Evolutionary conservation across 306 rosid genomes (phyloP).

Genomic region (Erythrophleum fordii): DNA sequence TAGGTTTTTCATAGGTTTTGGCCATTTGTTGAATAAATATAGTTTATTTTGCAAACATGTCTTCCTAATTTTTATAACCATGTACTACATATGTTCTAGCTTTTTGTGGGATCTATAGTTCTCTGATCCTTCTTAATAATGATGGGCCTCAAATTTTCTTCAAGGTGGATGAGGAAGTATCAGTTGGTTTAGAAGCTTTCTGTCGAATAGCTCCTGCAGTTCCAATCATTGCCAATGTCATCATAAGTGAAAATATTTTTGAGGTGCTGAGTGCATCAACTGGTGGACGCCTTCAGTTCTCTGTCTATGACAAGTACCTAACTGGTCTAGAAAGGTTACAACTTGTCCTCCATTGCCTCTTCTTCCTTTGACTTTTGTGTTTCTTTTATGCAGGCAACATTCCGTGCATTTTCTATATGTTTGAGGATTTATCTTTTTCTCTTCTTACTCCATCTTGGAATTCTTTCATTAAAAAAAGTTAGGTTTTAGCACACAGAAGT

Average conservation of each 20-base stretch:
- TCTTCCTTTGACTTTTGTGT: constrained; percentile 17
- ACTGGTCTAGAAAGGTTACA: constrained; percentile 77
- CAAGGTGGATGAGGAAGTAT: constrained; percentile 75
- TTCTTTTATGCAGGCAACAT: constrained; percentile 1
- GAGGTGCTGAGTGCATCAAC: constrained; percentile 76
- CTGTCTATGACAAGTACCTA: constrained; percentile 81
- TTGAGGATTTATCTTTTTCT: constrained; percentile 12
- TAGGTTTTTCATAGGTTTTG: background rate
- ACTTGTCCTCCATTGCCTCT: constrained; percentile 6
- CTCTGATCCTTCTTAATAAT: constrained; percentile 30
- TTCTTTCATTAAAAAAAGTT: background rate
- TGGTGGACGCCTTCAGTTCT: constrained; percentile 73
- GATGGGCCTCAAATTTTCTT: constrained; percentile 36
- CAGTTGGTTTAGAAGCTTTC: constrained; percentile 88
- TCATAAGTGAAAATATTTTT: constrained; percentile 81
- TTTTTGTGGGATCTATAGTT: constrained; percentile 19
- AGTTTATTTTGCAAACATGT: background rate
- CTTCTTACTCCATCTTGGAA: background rate
- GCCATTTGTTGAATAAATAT: constrained; percentile 1
- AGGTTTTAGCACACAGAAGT: background rate
- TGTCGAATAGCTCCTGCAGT: constrained; percentile 93
- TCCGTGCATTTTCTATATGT: constrained; percentile 8
- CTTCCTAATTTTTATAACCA: background rate
- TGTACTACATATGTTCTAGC: constrained; percentile 1
- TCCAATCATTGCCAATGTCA: constrained; percentile 83